A percentile compares a stretch with the other conserved stretches of the same genome.
Conservation (phyloP, 768 basidiomycete species). For the Rhodotorula kratochvilovae region DNA sequence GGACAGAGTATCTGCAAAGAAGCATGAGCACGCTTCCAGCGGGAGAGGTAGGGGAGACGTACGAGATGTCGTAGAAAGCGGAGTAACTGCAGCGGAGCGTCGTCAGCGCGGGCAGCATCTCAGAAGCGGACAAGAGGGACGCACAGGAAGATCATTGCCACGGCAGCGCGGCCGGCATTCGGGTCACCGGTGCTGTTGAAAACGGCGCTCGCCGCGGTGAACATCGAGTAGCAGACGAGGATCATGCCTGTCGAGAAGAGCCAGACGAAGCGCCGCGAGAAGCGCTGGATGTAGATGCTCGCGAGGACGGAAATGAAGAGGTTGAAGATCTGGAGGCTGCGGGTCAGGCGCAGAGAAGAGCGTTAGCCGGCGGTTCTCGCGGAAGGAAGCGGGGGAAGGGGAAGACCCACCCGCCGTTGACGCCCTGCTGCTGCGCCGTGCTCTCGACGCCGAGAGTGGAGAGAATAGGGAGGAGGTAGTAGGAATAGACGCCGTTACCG, state of each 20-base stretch:
- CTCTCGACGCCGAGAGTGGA: constrained; percentile 27
- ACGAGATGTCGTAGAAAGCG: neutral
- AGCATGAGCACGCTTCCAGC: neutral
- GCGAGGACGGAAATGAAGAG: constrained; percentile 4
- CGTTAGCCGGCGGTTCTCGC: too few relatives aligned
- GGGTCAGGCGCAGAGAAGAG: neutral
- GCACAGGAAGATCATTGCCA: constrained; percentile 1
- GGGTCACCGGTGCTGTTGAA: neutral
- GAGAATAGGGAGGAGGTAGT: constrained; percentile 29
- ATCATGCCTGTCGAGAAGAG: neutral
- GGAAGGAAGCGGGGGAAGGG: neutral
- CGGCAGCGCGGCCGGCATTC: neutral
- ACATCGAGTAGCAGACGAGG: constrained; percentile 2
- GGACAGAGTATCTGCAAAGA: neutral
- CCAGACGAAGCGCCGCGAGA: constrained; percentile 33
- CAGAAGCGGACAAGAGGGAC: neutral
- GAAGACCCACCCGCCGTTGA: constrained; percentile 21
- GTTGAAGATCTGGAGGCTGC: constrained; percentile 37
- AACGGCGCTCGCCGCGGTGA: neutral
- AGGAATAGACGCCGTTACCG: constrained; percentile 25
- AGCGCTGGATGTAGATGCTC: constrained; percentile 42
- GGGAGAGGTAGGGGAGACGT: neutral
- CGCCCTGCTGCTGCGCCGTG: constrained; percentile 27
- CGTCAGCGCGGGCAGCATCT: neutral
- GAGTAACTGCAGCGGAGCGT: constrained; percentile 1